Evolutionary conservation across 2,329 filamentous ascomycete species (phyloP).

Genomic region (Botrytis porri): DNA sequence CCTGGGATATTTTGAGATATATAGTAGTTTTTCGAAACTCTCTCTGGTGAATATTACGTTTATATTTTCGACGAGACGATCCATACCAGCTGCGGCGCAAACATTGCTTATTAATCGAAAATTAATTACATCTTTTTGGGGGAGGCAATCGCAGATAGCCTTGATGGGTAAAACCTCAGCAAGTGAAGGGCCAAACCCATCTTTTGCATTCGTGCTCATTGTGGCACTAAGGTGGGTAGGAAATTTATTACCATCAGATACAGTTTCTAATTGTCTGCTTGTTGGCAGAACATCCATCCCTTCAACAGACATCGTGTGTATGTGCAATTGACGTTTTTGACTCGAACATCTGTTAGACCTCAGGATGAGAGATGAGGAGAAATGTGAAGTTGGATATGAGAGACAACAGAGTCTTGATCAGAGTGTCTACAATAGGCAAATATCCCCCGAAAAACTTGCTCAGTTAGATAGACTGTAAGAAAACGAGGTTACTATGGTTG

Average conservation of each 20-base stretch:
- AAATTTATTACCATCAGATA: neutral
- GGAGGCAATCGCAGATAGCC: neutral
- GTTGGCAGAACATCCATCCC: neutral
- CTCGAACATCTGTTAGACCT: neutral
- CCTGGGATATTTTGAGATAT: neutral
- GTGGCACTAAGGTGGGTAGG: neutral
- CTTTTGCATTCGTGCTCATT: neutral
- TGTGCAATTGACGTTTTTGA: neutral
- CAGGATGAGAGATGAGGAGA: neutral
- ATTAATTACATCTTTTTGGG: rapidly evolving
- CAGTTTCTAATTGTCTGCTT: neutral
- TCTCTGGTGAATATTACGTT: neutral
- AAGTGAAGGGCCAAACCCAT: neutral
- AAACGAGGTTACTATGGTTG: neutral
- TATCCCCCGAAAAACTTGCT: neutral
- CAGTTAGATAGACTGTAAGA: neutral
- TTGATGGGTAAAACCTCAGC: neutral
- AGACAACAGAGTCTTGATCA: neutral
- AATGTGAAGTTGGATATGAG: neutral
- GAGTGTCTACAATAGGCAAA: neutral
- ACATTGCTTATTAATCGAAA: neutral
- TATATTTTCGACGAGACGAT: neutral
- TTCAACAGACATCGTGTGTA: neutral
- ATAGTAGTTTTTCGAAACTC: neutral
- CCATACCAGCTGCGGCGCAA: neutral